These are phyloP conservation scores for Leccinum cinnamomeum DNA, from an alignment of 1,284 basidiomycete species.

Conservation along the genomic window DNA sequence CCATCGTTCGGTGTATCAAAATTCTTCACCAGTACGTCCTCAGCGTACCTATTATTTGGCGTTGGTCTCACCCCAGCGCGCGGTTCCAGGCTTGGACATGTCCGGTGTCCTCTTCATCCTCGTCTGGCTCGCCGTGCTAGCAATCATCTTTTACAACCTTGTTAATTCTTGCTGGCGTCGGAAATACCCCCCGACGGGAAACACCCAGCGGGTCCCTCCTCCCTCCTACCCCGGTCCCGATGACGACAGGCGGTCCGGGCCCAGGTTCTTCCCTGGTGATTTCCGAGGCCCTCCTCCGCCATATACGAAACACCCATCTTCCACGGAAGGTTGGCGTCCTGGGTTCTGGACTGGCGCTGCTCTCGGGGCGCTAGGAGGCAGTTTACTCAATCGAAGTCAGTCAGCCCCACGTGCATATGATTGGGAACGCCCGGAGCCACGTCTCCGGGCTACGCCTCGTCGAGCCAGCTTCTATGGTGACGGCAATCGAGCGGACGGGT, in stretches of 20 bases:
- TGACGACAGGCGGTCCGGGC: slow-evolving; percentile 22
- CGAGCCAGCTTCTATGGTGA: slow-evolving; percentile 35
- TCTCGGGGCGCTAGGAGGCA: slow-evolving; percentile 64
- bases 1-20: slow-evolving; percentile 16
- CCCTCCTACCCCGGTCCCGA: slow-evolving; percentile 36
- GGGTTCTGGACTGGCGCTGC: slow-evolving; percentile 84
- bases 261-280: slow-evolving; percentile 55
- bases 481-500: slow-evolving; percentile 65
- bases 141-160: slow-evolving; percentile 57
- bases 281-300: slow-evolving; percentile 60
- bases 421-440: slow-evolving; percentile 48
- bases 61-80: slow-evolving; percentile 1
- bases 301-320: slow-evolving; percentile 40
- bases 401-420: slow-evolving; percentile 42
- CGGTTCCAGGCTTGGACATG: slow-evolving; percentile 39
- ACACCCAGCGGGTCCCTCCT: slow-evolving; percentile 29
- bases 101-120: slow-evolving; percentile 52
- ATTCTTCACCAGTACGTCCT: slow-evolving; percentile 26
- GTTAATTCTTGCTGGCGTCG: slow-evolving; percentile 52
- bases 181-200: slow-evolving; percentile 18
- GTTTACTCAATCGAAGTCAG: slow-evolving; percentile 47
- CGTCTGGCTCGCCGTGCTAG: slow-evolving; percentile 54
- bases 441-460: slow-evolving; percentile 24
- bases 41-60: not conserved
- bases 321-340: slow-evolving; percentile 47